Percentiles rank a stretch among this genome's conserved stretches.
Evolutionary conservation across 2,329 filamentous ascomycete genomes (phyloP).

Genomic region (Aspergillus ochraceus): DNA sequence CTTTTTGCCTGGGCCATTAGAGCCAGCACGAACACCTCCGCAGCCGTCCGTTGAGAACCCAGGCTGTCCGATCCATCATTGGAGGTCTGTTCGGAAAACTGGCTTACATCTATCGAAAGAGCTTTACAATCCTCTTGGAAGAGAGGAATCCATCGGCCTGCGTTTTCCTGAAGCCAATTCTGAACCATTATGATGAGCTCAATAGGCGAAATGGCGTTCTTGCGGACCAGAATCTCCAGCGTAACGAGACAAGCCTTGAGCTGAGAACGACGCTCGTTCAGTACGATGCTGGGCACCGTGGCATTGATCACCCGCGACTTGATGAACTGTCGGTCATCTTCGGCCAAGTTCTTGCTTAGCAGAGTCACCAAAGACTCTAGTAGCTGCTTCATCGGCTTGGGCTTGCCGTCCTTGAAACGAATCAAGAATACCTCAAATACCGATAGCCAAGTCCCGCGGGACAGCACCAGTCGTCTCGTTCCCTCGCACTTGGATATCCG

Average conservation of each 20-base stretch:
- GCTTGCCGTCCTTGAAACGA: conserved; percentile 44
- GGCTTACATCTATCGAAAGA: conserved; percentile 26
- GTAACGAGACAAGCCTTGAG: conserved; percentile 39
- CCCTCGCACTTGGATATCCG: conserved; percentile 29
- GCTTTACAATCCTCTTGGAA: conserved; percentile 35
- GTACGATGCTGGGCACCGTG: conserved; percentile 37
- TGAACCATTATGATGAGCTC: conserved; percentile 31
- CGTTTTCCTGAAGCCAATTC: conserved; percentile 35
- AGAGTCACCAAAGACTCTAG: conserved; percentile 41
- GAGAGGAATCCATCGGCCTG: conserved; percentile 31
- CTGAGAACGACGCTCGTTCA: conserved; percentile 40
- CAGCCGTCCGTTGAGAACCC: conserved; percentile 18
- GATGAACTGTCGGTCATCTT: conserved; percentile 21
- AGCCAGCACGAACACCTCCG: conserved; percentile 32
- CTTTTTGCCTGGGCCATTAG: conserved; percentile 33
- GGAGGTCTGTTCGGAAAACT: conserved; percentile 17
- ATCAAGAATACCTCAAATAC: conserved; percentile 42
- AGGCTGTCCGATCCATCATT: conserved; percentile 13
- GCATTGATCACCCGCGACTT: conserved; percentile 25
- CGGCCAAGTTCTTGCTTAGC: conserved; percentile 29
- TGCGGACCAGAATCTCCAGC: conserved; percentile 40
- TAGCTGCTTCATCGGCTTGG: conserved; percentile 48
- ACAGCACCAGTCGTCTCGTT: conserved; percentile 35
- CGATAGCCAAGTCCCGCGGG: conserved; percentile 38
- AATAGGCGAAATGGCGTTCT: conserved; percentile 33